These are phyloP conservation scores for Plantago elongata DNA, from an alignment of 257 asterid species.

Conservation along the genomic window DNA sequence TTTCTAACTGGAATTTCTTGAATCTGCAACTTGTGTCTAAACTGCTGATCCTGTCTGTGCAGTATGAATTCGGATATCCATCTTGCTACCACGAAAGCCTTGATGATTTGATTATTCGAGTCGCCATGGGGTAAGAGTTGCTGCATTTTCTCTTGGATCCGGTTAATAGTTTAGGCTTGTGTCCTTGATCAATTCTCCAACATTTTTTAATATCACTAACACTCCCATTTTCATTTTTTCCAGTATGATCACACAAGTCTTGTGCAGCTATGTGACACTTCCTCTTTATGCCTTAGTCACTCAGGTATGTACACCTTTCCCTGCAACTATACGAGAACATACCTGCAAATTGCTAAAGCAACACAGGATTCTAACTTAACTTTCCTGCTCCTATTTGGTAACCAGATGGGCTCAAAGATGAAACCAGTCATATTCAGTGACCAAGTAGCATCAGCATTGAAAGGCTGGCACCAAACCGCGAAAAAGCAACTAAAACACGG, in stretches of 20 bases:
- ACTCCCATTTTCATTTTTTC: neutral
- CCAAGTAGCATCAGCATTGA: conserved; percentile 63
- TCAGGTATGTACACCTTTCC: conserved; percentile 40
- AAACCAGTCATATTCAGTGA: conserved; percentile 68
- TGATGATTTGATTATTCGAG: conserved; percentile 62
- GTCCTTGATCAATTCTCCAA: too few relatives aligned
- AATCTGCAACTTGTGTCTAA: neutral
- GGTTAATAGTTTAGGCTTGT: too few relatives aligned
- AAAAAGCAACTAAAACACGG: conserved; percentile 56
- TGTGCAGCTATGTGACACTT: conserved; percentile 90
- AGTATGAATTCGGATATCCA: conserved; percentile 72
- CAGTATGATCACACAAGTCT: conserved; percentile 58
- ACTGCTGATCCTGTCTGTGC: conserved; percentile 5
- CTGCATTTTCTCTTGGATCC: neutral
- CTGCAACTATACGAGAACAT: too few relatives aligned
- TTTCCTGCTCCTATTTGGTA: neutral
- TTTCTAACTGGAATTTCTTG: neutral
- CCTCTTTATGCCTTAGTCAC: conserved; percentile 90
- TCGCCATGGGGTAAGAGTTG: conserved; percentile 66
- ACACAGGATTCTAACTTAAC: neutral
- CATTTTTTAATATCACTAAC: neutral
- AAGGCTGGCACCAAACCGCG: conserved; percentile 74
- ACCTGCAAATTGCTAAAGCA: too few relatives aligned
- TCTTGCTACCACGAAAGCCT: conserved; percentile 76
- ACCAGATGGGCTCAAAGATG: conserved; percentile 83